These are phyloP conservation scores for Cicer chorassanicum DNA, from an alignment of 306 rosid genomes.

Conservation along the genomic window DNA sequence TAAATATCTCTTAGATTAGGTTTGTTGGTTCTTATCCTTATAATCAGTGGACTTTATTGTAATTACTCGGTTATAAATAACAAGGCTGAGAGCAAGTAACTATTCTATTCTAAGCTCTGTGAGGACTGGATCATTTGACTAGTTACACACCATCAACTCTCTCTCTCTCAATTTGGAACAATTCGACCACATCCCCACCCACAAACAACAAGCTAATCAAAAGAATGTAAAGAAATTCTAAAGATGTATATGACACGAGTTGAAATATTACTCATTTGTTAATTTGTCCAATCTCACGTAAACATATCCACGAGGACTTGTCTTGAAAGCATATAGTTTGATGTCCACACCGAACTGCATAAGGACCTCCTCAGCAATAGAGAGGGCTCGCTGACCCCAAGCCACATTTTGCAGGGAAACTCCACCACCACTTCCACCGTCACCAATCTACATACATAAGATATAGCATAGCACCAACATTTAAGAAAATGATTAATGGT, in stretches of 20 bases:
- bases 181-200: background rate
- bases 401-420: conserved; percentile 69
- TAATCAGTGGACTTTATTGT: too few relatives aligned
- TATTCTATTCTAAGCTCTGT: conserved; percentile 21
- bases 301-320: conserved; percentile 77
- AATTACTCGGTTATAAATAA: too few relatives aligned
- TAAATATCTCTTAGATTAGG: too few relatives aligned
- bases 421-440: conserved; percentile 93
- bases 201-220: conserved; percentile 9
- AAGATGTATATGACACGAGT: conserved; percentile 23
- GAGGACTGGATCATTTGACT: conserved; percentile 16
- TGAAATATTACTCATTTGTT: conserved; percentile 65
- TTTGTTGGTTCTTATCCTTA: too few relatives aligned
- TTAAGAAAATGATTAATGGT: conserved; percentile 10
- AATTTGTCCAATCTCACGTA: conserved; percentile 85
- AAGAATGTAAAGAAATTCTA: conserved; percentile 15
- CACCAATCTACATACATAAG: conserved; percentile 62
- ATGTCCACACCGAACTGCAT: conserved; percentile 61
- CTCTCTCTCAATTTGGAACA: background rate
- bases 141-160: conserved; percentile 7
- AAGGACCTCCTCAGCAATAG: conserved; percentile 74
- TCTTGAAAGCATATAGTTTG: conserved; percentile 78
- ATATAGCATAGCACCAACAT: conserved; percentile 37
- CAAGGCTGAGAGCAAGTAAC: background rate
- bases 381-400: conserved; percentile 77